Conservation (phyloP, 129 eudicot species). For the Erigeron canadensis region DNA sequence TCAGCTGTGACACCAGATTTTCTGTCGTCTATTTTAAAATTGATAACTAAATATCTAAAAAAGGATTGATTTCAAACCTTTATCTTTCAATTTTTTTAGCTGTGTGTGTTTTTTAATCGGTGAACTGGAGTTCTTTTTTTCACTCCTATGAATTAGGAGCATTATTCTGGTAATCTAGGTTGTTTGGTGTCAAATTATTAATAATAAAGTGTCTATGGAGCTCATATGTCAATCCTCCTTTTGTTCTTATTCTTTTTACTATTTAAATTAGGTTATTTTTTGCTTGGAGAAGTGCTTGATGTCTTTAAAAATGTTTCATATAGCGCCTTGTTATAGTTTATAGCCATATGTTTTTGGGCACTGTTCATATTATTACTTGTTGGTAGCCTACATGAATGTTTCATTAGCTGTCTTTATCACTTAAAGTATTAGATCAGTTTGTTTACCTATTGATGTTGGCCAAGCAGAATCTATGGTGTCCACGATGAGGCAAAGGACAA, state of each 20-base stretch:
- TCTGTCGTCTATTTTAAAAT: too few relatives aligned
- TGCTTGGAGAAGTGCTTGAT: not conserved
- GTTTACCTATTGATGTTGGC: slow-evolving; percentile 20
- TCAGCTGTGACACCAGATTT: too few relatives aligned
- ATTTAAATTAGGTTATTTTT: not conserved
- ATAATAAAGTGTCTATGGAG: too few relatives aligned
- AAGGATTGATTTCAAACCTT: too few relatives aligned
- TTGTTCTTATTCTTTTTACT: not conserved
- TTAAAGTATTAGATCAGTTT: slow-evolving; percentile 8
- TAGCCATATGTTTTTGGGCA: not conserved
- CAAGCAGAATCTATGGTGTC: slow-evolving; percentile 84
- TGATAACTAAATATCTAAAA: too few relatives aligned
- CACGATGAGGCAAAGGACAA: slow-evolving; percentile 99
- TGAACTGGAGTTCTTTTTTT: too few relatives aligned
- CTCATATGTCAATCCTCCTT: too few relatives aligned
- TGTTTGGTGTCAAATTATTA: too few relatives aligned
- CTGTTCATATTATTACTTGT: not conserved
- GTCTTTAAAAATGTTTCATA: not conserved
- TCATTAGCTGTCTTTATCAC: not conserved
- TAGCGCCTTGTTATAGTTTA: not conserved
- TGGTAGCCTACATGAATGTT: not conserved
- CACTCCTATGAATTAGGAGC: too few relatives aligned
- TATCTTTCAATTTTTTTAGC: too few relatives aligned
- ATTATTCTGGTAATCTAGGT: too few relatives aligned
- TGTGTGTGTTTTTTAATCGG: too few relatives aligned